Base-by-base conservation (phyloP, 129 eudicot species). In the Tanacetum coccineum region DNA sequence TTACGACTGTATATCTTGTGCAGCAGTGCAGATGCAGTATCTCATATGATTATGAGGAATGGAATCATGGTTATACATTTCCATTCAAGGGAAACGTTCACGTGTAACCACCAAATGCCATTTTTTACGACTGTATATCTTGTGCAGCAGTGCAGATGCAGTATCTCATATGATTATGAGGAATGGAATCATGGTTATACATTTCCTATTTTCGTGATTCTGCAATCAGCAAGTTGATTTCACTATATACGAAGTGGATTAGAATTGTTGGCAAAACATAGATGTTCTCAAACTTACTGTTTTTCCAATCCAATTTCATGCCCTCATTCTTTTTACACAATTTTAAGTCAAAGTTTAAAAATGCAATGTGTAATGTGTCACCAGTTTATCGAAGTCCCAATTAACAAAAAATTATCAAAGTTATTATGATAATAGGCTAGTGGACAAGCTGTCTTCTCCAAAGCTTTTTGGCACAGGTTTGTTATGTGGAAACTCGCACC, bases 101-200 rank as follows among this genome's bases (percentile, higher is more conserved):
- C 13, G 57, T 70, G 66, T n/a, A 17, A 70, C 74, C 57, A 66
- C 53, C 66, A 70, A 70, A 58, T 25, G 18, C 55, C 46, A 57
- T 47, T 45, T 22, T 28, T 42, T 65, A 22, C 15, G 14, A 58
- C 63, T 48, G 58, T 9, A 65, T 48, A 22, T 18, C 58, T 65
- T 47, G 44, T 47, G 55, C 58, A 15, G 70, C n/a, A n/a, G n/a
- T n/a, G n/a, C n/a, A n/a, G n/a, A 42, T 25, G 45, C 58, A 45
- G 25, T 48, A 63, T 20, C 22, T 22, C 45, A 3, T 21, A 22
- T 48, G 21, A 65, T 47, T 46, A 9, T 65, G 58, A 14, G 57
- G 25, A 65, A 14, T 36, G 45, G 13, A 63, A 32, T 30, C 39
- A 32, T 32, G 39, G 6, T 32, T 44, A 63, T 63, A 21, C 54